A percentile compares a stretch with the other conserved stretches of the same genome.
phyloP scores from a whole-genome alignment of 2,329 filamentous ascomycete genomes.

The Fusarium sublunatum region DNA sequence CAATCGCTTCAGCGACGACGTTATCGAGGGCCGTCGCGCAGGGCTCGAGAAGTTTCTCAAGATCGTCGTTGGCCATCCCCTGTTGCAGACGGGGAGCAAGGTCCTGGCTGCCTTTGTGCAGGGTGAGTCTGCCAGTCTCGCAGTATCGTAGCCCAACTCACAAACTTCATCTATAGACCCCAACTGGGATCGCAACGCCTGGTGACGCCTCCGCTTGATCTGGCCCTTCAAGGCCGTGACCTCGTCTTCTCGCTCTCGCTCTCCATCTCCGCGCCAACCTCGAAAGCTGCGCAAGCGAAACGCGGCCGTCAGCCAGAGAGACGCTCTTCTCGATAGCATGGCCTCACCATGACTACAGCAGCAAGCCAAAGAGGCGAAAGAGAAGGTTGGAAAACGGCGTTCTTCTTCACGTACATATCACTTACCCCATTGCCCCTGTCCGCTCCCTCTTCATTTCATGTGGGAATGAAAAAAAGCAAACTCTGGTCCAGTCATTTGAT shows the following conservation, averaged over 20 bases:
- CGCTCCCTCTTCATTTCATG: neutral
- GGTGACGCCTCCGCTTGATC: constrained; percentile 64
- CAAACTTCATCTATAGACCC: constrained; percentile 65
- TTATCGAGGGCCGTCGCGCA: constrained; percentile 93
- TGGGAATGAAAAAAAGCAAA: constrained; percentile 21
- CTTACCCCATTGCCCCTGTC: constrained; percentile 1
- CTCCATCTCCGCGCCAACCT: constrained; percentile 27
- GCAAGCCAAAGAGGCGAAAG: constrained; percentile 2
- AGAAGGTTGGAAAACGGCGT: neutral
- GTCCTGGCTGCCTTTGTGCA: constrained; percentile 97
- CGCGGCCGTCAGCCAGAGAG: constrained; percentile 31
- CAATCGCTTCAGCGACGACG: constrained; percentile 96
- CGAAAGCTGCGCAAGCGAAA: constrained; percentile 47
- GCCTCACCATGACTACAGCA: constrained; percentile 11
- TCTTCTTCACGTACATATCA: constrained; percentile 32
- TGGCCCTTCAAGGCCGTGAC: constrained; percentile 38
- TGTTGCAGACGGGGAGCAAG: constrained; percentile 97
- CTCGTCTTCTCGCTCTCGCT: constrained; percentile 30
- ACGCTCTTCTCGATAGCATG: constrained; percentile 36
- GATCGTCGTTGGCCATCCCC: constrained; percentile 95
- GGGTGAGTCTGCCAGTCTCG: constrained; percentile 64
- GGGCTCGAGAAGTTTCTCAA: constrained; percentile 95
- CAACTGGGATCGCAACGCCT: constrained; percentile 91
- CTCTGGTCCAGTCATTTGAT: constrained; percentile 15
- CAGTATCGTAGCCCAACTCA: constrained; percentile 7